Percentiles rank a stretch among this genome's conserved stretches.
Evolutionary conservation across 192 early-diverging fungal species (phyloP).

Genomic region (Podila epicladia): DNA sequence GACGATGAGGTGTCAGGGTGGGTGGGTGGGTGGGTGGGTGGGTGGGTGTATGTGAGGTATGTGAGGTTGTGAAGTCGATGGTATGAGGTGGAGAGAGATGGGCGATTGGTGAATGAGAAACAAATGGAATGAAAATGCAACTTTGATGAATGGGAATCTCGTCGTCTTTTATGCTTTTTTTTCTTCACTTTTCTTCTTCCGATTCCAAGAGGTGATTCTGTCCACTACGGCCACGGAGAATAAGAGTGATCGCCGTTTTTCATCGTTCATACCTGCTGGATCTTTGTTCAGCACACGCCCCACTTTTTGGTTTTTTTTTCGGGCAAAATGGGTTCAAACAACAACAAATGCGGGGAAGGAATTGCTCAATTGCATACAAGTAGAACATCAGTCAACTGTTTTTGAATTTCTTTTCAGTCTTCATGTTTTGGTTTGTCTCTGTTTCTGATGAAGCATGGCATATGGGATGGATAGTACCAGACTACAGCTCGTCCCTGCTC

Average conservation of each 20-base stretch:
- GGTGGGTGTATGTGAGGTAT: not conserved
- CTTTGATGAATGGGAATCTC: not conserved
- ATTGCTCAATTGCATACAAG: too few relatives aligned
- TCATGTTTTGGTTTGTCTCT: not conserved
- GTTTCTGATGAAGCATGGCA: not conserved
- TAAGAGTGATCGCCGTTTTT: constrained; percentile 4
- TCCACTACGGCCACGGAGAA: too few relatives aligned
- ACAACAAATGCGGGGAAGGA: too few relatives aligned
- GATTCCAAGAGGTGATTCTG: not conserved
- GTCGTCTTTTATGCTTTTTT: constrained; percentile 16
- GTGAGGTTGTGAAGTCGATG: not conserved
- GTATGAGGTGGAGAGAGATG: not conserved
- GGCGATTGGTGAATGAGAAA: not conserved
- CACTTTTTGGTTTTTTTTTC: not conserved
- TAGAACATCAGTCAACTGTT: too few relatives aligned
- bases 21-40: too few relatives aligned
- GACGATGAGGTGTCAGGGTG: not conserved
- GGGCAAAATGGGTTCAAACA: not conserved
- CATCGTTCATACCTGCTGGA: too few relatives aligned
- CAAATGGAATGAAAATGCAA: too few relatives aligned
- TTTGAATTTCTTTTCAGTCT: not conserved
- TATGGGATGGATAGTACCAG: not conserved
- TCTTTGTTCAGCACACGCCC: not conserved
- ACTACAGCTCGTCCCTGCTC: not conserved
- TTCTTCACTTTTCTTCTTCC: not conserved